phyloP scores from a whole-genome alignment of 2,329 filamentous ascomycete genomes.

The Colletotrichum sp. region DNA sequence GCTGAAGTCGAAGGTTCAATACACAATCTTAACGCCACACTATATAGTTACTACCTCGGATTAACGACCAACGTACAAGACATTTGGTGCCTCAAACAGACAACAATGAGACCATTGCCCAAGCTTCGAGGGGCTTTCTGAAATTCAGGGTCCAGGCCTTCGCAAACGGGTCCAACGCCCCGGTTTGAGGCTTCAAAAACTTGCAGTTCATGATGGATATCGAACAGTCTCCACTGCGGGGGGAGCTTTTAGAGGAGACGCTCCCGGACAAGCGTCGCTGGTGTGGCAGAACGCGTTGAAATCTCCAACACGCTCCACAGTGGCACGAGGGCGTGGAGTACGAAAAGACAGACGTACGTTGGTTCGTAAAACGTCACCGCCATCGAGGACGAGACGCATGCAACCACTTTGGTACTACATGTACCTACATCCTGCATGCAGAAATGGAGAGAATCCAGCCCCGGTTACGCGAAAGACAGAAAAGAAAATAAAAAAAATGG shows the following conservation, averaged over 20 bases:
- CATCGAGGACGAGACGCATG: background rate
- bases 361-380: background rate
- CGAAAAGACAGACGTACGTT: background rate
- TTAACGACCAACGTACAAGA: background rate
- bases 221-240: conserved; percentile 13
- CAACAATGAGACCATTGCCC: background rate
- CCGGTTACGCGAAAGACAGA: background rate
- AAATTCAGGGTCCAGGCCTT: conserved; percentile 16
- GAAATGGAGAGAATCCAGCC: background rate
- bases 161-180: background rate
- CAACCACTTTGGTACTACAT: conserved; percentile 15
- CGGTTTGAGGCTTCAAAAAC: conserved; percentile 16
- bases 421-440: conserved; percentile 8
- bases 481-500: background rate
- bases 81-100: background rate
- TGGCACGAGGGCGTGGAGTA: background rate
- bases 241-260: background rate
- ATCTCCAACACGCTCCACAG: conserved; percentile 3
- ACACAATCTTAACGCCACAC: background rate
- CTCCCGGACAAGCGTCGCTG: conserved; percentile 7
- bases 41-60: background rate
- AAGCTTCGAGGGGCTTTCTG: background rate
- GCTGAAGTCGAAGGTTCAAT: background rate
- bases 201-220: conserved; percentile 11
- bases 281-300: conserved; percentile 2